A percentile compares a stretch with the other conserved stretches of the same genome.
These are phyloP conservation scores for rapeseed (Brassica napus) DNA, from an alignment of 345 rosid genomes.

Conservation along the genomic window Da-Ae NC_063439.1:26680501-26681000, in stretches of 20 bases:
- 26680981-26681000: conserved; percentile 10
- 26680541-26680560: not conserved
- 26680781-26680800: conserved; percentile 5
- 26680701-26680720: not conserved
- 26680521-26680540: conserved; percentile 3
- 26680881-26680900: conserved; percentile 1
- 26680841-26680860: conserved; percentile 38
- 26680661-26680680: conserved; percentile 4
- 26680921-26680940: not conserved
- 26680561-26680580: not conserved
- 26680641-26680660: conserved; percentile 16
- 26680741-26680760: conserved; percentile 25
- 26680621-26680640: conserved; percentile 22
- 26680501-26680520: not conserved
- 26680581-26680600: conserved; percentile 2
- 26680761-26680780: conserved; percentile 5
- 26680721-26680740: conserved; percentile 24
- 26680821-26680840: conserved; percentile 36
- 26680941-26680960: not conserved
- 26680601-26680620: conserved; percentile 29
- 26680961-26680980: not conserved
- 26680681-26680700: not conserved
- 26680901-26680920: not conserved
- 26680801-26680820: conserved; percentile 10
- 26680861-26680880: conserved; percentile 41